phyloP scores from a whole-genome alignment of 2,329 filamentous ascomycete species.

The Colletotrichum acutatum region DNA sequence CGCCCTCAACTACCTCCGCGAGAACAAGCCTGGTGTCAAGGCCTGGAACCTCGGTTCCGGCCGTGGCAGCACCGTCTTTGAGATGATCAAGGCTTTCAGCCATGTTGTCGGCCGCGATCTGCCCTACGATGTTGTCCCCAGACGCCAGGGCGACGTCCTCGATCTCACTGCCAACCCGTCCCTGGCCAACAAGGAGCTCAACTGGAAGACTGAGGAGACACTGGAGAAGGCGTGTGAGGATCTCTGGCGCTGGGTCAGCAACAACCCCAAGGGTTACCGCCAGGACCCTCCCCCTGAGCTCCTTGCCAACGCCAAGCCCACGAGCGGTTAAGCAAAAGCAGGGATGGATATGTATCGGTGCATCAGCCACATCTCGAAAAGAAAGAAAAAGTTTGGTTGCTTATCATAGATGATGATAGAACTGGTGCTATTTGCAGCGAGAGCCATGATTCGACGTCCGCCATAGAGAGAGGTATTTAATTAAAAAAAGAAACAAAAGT shows the following conservation, averaged over 20 bases:
- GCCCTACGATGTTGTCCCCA: slow-evolving; percentile 84
- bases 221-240: slow-evolving; percentile 95
- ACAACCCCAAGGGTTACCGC: slow-evolving; percentile 95
- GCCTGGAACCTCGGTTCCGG: slow-evolving; percentile 98
- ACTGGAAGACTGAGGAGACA: slow-evolving; percentile 90
- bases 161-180: slow-evolving; percentile 93
- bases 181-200: slow-evolving; percentile 87
- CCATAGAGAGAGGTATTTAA: slow-evolving; percentile 18
- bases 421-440: slow-evolving; percentile 30
- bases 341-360: not conserved
- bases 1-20: slow-evolving; percentile 89
- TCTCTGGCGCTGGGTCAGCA: slow-evolving; percentile 96
- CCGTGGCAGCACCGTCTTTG: slow-evolving; percentile 93
- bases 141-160: slow-evolving; percentile 89
- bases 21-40: slow-evolving; percentile 86
- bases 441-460: slow-evolving; percentile 23
- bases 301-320: slow-evolving; percentile 69
- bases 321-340: slow-evolving; percentile 13
- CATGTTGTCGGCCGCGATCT: slow-evolving; percentile 86
- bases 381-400: not conserved
- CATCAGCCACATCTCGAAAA: not conserved
- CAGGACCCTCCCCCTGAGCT: slow-evolving; percentile 90
- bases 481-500: slow-evolving; percentile 6
- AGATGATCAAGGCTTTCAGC: slow-evolving; percentile 97
- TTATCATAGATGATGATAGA: slow-evolving; percentile 22